Conservation (phyloP, 257 asterid genomes). For the Solanum etuberosum region DNA sequence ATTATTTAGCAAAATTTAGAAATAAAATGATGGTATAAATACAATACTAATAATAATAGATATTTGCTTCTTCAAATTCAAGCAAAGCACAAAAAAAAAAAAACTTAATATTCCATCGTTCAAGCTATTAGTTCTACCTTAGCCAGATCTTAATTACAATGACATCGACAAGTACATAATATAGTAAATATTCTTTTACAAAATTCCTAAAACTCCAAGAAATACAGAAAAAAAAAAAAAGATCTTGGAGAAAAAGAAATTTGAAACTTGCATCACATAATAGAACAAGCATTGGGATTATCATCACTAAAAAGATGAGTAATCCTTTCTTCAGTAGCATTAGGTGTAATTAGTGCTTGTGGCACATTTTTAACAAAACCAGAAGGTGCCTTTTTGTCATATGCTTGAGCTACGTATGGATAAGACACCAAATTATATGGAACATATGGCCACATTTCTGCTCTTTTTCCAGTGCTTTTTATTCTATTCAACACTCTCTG, state of each 20-base stretch:
- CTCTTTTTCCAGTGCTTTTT: slow-evolving; percentile 73
- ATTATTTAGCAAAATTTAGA: neutral
- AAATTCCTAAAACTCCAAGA: neutral
- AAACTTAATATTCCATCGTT: neutral
- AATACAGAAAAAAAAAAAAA: neutral
- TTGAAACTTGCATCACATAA: slow-evolving; percentile 30
- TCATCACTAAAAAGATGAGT: slow-evolving; percentile 67
- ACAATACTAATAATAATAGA: neutral
- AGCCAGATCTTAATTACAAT: neutral
- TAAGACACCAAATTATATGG: slow-evolving; percentile 58
- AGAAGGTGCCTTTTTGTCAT: slow-evolving; percentile 72
- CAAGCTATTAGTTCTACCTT: neutral
- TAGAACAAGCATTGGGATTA: slow-evolving; percentile 75
- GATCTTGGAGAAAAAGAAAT: neutral
- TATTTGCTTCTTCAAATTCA: neutral
- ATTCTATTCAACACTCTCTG: slow-evolving; percentile 53
- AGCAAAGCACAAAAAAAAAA: neutral
- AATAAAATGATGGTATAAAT: neutral
- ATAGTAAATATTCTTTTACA: neutral
- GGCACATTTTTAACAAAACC: slow-evolving; percentile 53
- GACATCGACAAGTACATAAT: neutral
- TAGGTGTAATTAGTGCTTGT: slow-evolving; percentile 33
- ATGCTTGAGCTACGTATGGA: slow-evolving; percentile 59
- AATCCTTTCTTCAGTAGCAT: slow-evolving; percentile 46
- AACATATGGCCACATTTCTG: slow-evolving; percentile 82